phyloP scores from a whole-genome alignment of 306 rosid species.

The Trifolium fragiferum region DNA sequence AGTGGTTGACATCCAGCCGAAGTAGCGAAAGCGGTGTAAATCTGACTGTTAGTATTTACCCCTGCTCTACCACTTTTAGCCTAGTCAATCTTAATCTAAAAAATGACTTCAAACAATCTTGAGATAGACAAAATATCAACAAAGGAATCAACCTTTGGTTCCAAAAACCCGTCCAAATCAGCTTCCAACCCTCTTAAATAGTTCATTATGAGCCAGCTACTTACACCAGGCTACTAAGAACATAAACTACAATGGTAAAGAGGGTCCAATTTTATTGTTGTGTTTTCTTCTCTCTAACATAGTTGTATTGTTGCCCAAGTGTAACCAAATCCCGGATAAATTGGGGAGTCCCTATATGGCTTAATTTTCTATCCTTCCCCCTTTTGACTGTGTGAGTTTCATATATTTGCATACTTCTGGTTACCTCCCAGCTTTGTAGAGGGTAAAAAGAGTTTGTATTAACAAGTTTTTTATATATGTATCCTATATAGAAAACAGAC shows the following conservation, averaged over 20 bases:
- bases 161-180: slow-evolving; percentile 7
- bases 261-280: not conserved
- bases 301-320: slow-evolving; percentile 1
- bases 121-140: not conserved
- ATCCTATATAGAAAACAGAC: slow-evolving; percentile 13
- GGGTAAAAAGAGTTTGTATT: slow-evolving; percentile 7
- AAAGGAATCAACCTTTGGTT: slow-evolving; percentile 4
- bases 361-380: slow-evolving; percentile 20
- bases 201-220: not conserved
- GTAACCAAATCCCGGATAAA: slow-evolving; percentile 28
- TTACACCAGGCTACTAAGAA: not conserved
- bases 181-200: not conserved
- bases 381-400: slow-evolving; percentile 6
- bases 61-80: not conserved
- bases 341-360: slow-evolving; percentile 4
- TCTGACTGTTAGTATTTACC: not conserved
- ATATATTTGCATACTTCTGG: slow-evolving; percentile 8
- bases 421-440: slow-evolving; percentile 6
- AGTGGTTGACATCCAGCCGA: slow-evolving; percentile 19
- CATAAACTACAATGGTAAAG: slow-evolving; percentile 20
- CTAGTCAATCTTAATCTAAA: not conserved
- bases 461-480: slow-evolving; percentile 6
- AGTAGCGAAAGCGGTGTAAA: not conserved
- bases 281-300: slow-evolving; percentile 12
- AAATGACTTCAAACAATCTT: not conserved